Evolutionary conservation across 208 protist genomes (phyloP).

Genomic region (Histomonas meleagridis): DNA sequence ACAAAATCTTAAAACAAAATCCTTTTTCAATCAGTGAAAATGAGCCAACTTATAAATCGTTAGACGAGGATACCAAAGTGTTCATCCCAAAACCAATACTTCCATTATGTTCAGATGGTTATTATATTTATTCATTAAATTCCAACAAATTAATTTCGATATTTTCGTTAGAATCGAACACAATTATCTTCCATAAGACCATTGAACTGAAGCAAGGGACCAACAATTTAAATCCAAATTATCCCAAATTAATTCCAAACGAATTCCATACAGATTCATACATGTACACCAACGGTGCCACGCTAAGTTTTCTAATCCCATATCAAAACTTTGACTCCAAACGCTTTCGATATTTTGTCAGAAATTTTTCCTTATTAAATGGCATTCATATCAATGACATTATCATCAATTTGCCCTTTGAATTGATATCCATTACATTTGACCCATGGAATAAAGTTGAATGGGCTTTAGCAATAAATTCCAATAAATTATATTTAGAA

Average conservation of each 20-base stretch:
- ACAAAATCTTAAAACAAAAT: neutral
- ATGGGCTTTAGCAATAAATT: neutral
- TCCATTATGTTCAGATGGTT: neutral
- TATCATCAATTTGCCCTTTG: neutral
- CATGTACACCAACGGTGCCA: neutral
- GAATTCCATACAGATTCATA: neutral
- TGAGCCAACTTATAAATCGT: no score
- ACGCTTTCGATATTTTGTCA: neutral
- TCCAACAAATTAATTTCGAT: neutral
- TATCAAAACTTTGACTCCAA: neutral
- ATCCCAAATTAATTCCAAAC: neutral
- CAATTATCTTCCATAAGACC: neutral
- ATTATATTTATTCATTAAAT: neutral
- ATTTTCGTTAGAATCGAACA: neutral
- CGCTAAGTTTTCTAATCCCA: neutral
- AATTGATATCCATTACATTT: neutral
- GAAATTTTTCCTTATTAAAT: neutral
- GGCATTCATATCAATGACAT: neutral
- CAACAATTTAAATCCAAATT: neutral
- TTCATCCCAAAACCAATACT: neutral
- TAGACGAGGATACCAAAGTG: no score
- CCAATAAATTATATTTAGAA: no score
- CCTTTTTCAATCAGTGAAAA: no score
- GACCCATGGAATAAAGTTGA: conserved; percentile 17
- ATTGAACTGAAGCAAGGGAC: neutral